Base-by-base conservation (phyloP, 140 eudicot species). In the Anethum foeniculum region DNA sequence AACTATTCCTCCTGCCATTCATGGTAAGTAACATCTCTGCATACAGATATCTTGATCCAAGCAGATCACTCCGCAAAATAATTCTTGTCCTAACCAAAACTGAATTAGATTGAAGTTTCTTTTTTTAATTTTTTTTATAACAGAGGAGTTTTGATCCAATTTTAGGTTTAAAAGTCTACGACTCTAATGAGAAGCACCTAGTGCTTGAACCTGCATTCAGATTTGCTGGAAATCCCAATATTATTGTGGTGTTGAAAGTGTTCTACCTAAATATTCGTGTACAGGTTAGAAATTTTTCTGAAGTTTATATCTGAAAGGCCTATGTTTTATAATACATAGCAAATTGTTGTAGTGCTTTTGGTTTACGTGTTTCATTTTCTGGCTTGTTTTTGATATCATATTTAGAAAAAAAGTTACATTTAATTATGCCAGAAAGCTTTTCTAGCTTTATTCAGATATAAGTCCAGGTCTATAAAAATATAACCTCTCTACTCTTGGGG, bases 221-320 rank as follows among this genome's bases (percentile, higher is more conserved):
- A 84, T 94, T 97, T 97, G 97, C 93, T 48, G 96, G 97, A 80
- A 90, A 92, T 84, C 83, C 91, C 48, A 83, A 92, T 58, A 83
- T 92, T 71, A 86, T 74, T 69, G 68, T 94, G 80, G 87, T 80
- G 68, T 74, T 94, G 28, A 89, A 85, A 48, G 47, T 92, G 41
- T 85, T 86, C 62, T 81, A 76, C 81, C 72, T 89, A 36, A 83
- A 82, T 36, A 78, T 94, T 28, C 81, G 76, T 75, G 51, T 94
- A 76, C 97, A 92, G 97, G 97, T 91, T 77, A 85, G 86, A 38
- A 77, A 27, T 3, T 76, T 32, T 14, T 69, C 25, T 6, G 23
- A 48, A 74, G 78, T 44, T 9, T 30, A 44, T 74, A 44, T 14
- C 21, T 44, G 11, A 39, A 74, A 43, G 27, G 21, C 52, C 30